A percentile compares a stretch with the other conserved stretches of the same genome.
Evolutionary conservation across 1,139 yeast genomes (phyloP).

Genomic region (Arxiozyma telluris): DNA sequence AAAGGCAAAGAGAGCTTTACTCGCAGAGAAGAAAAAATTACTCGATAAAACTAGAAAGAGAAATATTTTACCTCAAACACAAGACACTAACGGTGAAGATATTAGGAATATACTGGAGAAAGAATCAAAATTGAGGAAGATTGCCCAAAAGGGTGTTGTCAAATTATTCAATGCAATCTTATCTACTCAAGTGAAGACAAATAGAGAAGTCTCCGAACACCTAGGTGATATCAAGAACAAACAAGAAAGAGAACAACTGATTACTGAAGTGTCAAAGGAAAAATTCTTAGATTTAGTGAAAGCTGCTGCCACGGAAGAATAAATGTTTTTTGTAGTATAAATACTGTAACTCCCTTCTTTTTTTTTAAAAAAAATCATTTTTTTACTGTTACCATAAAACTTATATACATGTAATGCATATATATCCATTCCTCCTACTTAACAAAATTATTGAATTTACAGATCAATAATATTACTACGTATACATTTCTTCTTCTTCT

Average conservation of each 20-base stretch:
- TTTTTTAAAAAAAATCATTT: too few relatives aligned
- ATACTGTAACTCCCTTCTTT: too few relatives aligned
- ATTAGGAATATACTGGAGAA: conserved; percentile 53
- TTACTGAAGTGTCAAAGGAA: conserved; percentile 79
- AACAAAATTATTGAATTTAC: too few relatives aligned
- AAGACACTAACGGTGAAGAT: conserved; percentile 40
- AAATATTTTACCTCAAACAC: conserved; percentile 51
- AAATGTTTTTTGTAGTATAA: too few relatives aligned
- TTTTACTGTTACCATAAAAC: neutral
- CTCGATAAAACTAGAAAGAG: conserved; percentile 62
- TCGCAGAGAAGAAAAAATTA: conserved; percentile 60
- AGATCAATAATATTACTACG: too few relatives aligned
- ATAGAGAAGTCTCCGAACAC: conserved; percentile 33
- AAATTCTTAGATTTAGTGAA: conserved; percentile 82
- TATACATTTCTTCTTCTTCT: too few relatives aligned
- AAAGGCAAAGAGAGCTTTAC: conserved; percentile 66
- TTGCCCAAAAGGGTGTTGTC: conserved; percentile 92
- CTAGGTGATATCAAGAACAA: conserved; percentile 32
- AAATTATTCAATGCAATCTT: conserved; percentile 83
- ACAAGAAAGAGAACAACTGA: conserved; percentile 48
- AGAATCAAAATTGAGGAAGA: conserved; percentile 66
- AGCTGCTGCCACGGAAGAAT: conserved; percentile 52
- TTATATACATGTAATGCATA: neutral
- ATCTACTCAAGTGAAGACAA: conserved; percentile 65
- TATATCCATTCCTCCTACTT: neutral